A percentile compares a stretch with the other conserved stretches of the same genome.
Evolutionary conservation across 73 alveolate species (phyloP).

Genomic region (Paramecium primaurelia): DNA sequence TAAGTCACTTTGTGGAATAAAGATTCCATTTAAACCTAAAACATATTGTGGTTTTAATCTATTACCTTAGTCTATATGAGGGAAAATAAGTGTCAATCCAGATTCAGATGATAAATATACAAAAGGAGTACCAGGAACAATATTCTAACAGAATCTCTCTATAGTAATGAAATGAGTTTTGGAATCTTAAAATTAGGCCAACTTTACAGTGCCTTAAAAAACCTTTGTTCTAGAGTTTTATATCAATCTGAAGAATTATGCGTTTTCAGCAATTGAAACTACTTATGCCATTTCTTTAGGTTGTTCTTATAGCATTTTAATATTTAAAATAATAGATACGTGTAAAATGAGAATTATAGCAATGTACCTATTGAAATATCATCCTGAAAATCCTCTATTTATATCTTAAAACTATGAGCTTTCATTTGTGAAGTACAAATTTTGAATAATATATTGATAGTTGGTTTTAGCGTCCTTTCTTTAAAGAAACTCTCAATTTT

Average conservation of each 20-base stretch:
- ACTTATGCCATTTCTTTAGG: conserved; percentile 14
- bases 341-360: conserved; percentile 76
- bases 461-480: conserved; percentile 62
- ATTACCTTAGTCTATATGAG: conserved; percentile 31
- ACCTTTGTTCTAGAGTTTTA: conserved; percentile 19
- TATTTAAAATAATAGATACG: conserved; percentile 23
- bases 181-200: conserved; percentile 41
- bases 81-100: conserved; percentile 18
- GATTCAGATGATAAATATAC: background rate
- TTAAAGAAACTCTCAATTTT: conserved; percentile 71
- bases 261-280: conserved; percentile 13
- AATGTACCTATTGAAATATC: conserved; percentile 75
- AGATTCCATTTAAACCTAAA: conserved; percentile 48
- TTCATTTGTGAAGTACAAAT: conserved; percentile 68
- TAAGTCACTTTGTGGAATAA: conserved; percentile 16
- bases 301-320: background rate
- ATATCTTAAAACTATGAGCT: conserved; percentile 69
- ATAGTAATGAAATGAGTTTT: background rate
- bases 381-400: conserved; percentile 76
- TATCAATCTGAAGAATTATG: conserved; percentile 19
- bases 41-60: background rate
- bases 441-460: conserved; percentile 48
- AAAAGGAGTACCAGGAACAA: conserved; percentile 33
- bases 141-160: background rate
- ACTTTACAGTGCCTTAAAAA: background rate